phyloP scores from a whole-genome alignment of 2,329 filamentous ascomycete genomes.

The Fusarium buxicola region DNA sequence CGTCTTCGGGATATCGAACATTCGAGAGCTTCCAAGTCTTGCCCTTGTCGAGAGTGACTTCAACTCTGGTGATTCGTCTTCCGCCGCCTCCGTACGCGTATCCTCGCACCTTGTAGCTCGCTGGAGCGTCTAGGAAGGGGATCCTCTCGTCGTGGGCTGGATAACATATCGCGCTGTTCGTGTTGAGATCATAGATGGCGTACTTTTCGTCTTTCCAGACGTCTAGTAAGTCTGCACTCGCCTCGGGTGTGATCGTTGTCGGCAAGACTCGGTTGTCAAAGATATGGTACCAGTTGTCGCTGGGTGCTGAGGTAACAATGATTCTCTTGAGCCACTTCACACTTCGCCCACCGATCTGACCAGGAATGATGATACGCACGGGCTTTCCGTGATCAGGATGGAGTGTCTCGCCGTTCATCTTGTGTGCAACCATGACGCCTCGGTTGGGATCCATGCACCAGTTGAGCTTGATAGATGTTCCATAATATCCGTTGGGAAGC shows the following conservation, averaged over 20 bases:
- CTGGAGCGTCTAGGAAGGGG: slow-evolving; percentile 57
- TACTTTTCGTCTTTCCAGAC: slow-evolving; percentile 93
- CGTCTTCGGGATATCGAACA: slow-evolving; percentile 86
- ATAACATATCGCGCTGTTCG: slow-evolving; percentile 84
- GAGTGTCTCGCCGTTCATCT: slow-evolving; percentile 88
- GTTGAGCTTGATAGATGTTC: slow-evolving; percentile 87
- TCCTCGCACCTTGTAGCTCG: slow-evolving; percentile 75
- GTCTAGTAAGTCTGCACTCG: slow-evolving; percentile 76
- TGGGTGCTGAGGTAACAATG: slow-evolving; percentile 80
- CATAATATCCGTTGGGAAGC: slow-evolving; percentile 88
- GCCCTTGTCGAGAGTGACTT: slow-evolving; percentile 85
- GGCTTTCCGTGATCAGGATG: slow-evolving; percentile 89
- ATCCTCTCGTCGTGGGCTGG: slow-evolving; percentile 82
- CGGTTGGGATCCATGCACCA: slow-evolving; percentile 87
- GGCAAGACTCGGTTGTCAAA: slow-evolving; percentile 93
- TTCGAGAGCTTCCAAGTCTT: slow-evolving; percentile 82
- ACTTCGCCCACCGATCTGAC: slow-evolving; percentile 90
- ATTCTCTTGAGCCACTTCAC: slow-evolving; percentile 93
- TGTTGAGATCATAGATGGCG: slow-evolving; percentile 91
- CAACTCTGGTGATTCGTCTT: slow-evolving; percentile 83
- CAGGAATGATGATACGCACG: slow-evolving; percentile 84
- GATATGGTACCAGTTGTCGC: slow-evolving; percentile 95
- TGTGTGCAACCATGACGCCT: slow-evolving; percentile 88
- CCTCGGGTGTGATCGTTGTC: slow-evolving; percentile 86
- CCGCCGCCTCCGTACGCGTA: slow-evolving; percentile 93